A percentile compares a stretch with the other conserved stretches of the same genome.
Conservation (phyloP, 2,329 filamentous ascomycete species). For the Ophiognomonia clavigignenti-juglandacearum region DNA sequence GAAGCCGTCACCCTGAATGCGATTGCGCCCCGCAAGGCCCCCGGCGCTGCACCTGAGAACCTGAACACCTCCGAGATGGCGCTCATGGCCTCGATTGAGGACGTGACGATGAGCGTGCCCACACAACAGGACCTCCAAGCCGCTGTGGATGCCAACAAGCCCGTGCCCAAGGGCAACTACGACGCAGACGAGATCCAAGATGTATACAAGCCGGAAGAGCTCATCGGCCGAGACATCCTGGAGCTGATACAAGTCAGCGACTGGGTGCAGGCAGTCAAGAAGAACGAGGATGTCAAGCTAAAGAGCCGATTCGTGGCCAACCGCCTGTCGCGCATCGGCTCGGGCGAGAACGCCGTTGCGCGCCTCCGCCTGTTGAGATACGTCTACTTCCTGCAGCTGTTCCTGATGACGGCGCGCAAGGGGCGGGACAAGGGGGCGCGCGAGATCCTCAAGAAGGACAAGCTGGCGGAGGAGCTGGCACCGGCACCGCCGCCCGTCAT, state of each 20-base stretch:
- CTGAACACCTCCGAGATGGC: constrained; percentile 52
- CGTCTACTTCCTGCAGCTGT: constrained; percentile 51
- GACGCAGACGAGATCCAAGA: constrained; percentile 63
- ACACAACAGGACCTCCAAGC: constrained; percentile 61
- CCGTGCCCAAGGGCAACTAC: constrained; percentile 66
- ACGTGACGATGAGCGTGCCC: constrained; percentile 60
- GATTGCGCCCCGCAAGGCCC: constrained; percentile 44
- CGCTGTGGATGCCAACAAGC: constrained; percentile 62
- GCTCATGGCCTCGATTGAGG: constrained; percentile 59
- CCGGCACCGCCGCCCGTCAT: constrained; percentile 58
- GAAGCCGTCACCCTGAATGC: constrained; percentile 65
- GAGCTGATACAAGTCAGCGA: constrained; percentile 64
- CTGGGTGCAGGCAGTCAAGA: constrained; percentile 65
- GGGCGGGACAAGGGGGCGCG: constrained; percentile 42
- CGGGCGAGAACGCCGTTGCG: constrained; percentile 47
- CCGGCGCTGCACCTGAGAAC: constrained; percentile 35
- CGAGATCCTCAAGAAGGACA: constrained; percentile 55
- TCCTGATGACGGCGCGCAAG: constrained; percentile 43
- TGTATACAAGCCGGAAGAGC: constrained; percentile 62
- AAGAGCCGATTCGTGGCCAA: constrained; percentile 61
- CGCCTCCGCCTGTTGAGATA: constrained; percentile 58
- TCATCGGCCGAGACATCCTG: constrained; percentile 66
- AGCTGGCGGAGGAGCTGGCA: constrained; percentile 52
- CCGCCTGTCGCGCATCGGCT: constrained; percentile 50
- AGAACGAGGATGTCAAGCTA: constrained; percentile 51